phyloP scores from a whole-genome alignment of 2,329 filamentous ascomycete genomes.

The Proliferodiscus dingleyae region DNA sequence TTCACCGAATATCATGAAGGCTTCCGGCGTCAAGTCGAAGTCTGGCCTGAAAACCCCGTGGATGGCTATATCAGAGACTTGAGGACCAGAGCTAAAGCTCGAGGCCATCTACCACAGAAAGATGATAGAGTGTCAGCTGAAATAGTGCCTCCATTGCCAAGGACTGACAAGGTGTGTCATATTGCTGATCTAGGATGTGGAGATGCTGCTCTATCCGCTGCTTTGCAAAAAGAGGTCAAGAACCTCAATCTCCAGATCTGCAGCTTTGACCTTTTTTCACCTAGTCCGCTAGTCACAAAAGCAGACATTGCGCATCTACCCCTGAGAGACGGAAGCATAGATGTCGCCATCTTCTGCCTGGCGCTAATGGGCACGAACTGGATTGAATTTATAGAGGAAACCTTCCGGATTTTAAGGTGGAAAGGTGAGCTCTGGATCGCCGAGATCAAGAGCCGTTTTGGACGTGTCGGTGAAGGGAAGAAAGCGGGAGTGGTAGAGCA shows the following conservation, averaged over 20 bases:
- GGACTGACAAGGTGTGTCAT: slow-evolving; percentile 66
- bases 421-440: slow-evolving; percentile 96
- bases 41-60: slow-evolving; percentile 96
- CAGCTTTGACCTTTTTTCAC: slow-evolving; percentile 82
- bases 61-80: slow-evolving; percentile 77
- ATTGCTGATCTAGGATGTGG: slow-evolving; percentile 93
- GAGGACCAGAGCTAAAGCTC: slow-evolving; percentile 57
- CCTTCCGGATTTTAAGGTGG: slow-evolving; percentile 84
- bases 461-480: slow-evolving; percentile 48
- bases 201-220: slow-evolving; percentile 74
- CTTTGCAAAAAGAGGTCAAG: slow-evolving; percentile 57
- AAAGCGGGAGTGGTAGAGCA: slow-evolving; percentile 54
- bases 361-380: slow-evolving; percentile 99
- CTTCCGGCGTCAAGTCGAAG: slow-evolving; percentile 89
- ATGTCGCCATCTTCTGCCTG: slow-evolving; percentile 91
- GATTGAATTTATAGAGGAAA: slow-evolving; percentile 94
- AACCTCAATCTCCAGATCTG: slow-evolving; percentile 69
- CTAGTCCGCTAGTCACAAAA: slow-evolving; percentile 70
- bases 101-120: slow-evolving; percentile 20
- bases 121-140: slow-evolving; percentile 18
- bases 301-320: slow-evolving; percentile 87
- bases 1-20: slow-evolving; percentile 95
- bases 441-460: slow-evolving; percentile 93
- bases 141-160: slow-evolving; percentile 53
- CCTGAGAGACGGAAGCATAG: slow-evolving; percentile 66